Base-by-base conservation (phyloP, 148 eudicot genomes). In the Camellia japonica region DNA sequence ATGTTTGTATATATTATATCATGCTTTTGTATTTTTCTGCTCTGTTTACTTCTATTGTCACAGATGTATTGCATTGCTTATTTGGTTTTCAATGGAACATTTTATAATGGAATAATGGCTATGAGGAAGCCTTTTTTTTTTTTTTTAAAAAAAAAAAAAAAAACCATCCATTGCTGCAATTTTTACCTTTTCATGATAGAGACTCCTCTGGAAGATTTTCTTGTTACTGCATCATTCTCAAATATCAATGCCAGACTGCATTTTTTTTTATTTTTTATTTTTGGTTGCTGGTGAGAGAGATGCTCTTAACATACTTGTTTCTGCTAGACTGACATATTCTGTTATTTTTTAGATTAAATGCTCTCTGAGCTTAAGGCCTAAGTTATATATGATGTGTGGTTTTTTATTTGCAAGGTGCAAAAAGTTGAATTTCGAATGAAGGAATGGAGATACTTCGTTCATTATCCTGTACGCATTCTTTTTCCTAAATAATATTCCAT, bases 401-500 rank as follows among this genome's bases (percentile, higher is more conserved):
- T 67, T 30, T 47, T 58, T 67, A 15, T 7, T 75, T 79, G 68
- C 71, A 73, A 87, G 90, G 87, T 87, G 68, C 82, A 74, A 80
- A 83, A 67, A 72, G 79, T 73, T 75, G 86, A 83, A 8, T 47
- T 70, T 16, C 74, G 41, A 66, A 59, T 46, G 79, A 75, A 71
- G 23, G 82, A 62, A 41, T 80, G 82, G 82, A 81, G 73, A 43
- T 87, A 64, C 80, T 76, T 44, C 11, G 83, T 87, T 81, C 90
- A 87, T 62, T 87, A 87, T 68, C 76, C 10, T 44, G 90, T 87
- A 81, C 83, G 89, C 77, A 63, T 68, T 58, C 5, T 14, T 63
- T 62, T 13, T 19, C 20, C 23, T 63, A 6, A 6, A 20, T 64
- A 16, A 19, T 14, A 38, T 49, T 14, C 44, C 46, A 4, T 0